phyloP scores from a whole-genome alignment of 768 basidiomycete genomes.

The Termitomyces heimii region DNA sequence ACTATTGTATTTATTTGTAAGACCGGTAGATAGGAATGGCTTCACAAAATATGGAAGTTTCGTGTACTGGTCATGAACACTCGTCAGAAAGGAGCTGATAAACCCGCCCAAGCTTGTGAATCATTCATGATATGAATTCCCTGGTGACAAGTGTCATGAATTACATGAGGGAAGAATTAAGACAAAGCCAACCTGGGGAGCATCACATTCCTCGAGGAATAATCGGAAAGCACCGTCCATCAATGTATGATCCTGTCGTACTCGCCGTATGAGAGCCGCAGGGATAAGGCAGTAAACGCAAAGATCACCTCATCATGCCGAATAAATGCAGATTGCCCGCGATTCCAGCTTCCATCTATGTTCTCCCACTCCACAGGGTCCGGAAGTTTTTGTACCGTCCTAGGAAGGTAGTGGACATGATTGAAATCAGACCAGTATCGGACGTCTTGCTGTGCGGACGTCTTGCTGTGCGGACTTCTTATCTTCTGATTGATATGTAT shows the following conservation, averaged over 20 bases:
- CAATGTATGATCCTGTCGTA: constrained; percentile 47
- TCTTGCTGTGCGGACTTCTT: constrained; percentile 4
- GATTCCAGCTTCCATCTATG: constrained; percentile 49
- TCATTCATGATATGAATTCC: constrained; percentile 68
- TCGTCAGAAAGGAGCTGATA: constrained; percentile 47
- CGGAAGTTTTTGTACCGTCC: constrained; percentile 58
- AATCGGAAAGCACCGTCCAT: constrained; percentile 66
- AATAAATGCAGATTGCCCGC: constrained; percentile 44
- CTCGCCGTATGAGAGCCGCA: not conserved
- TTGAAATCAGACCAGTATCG: constrained; percentile 70
- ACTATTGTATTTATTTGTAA: constrained; percentile 17
- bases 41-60: constrained; percentile 57
- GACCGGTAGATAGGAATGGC: constrained; percentile 45
- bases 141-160: constrained; percentile 24
- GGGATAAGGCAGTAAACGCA: not conserved
- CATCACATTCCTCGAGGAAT: constrained; percentile 72
- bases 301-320: constrained; percentile 47
- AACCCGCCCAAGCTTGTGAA: constrained; percentile 61
- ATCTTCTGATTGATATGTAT: constrained; percentile 3
- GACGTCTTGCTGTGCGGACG: no score
- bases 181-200: constrained; percentile 51
- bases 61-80: constrained; percentile 62
- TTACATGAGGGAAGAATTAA: not conserved
- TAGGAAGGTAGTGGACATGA: constrained; percentile 58
- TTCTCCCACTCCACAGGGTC: constrained; percentile 52